A percentile compares a stretch with the other conserved stretches of the same genome.
phyloP scores from a whole-genome alignment of 164 flowering plant species.

The Santalum album region DNA sequence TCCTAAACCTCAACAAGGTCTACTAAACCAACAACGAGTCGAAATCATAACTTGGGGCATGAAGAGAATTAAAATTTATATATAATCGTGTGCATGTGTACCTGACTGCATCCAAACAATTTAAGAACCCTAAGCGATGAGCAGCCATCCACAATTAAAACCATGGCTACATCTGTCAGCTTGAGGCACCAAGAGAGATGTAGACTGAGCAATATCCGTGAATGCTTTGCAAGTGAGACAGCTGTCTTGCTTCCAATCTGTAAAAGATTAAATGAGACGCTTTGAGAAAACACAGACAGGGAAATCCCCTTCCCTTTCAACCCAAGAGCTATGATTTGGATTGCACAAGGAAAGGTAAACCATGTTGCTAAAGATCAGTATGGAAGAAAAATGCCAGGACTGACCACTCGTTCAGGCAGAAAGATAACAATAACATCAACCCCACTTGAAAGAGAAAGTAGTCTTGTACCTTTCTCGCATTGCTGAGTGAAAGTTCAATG shows the following conservation, averaged over 20 bases:
- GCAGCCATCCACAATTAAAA: conserved; percentile 79
- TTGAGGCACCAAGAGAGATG: conserved; percentile 81
- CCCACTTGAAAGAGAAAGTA: not conserved
- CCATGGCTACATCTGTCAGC: conserved; percentile 57
- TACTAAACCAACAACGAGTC: not conserved
- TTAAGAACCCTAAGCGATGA: conserved; percentile 49
- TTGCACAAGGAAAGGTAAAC: no score
- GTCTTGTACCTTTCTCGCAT: not conserved
- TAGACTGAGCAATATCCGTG: conserved; percentile 40
- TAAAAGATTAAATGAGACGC: not conserved
- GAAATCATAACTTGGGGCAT: not conserved
- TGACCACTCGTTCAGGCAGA: no score
- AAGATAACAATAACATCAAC: no score
- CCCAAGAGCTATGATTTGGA: no score
- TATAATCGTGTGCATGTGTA: conserved; percentile 13
- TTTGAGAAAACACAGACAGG: no score
- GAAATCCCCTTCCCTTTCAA: no score
- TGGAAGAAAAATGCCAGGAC: no score
- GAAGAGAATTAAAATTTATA: no score
- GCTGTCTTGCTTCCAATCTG: conserved; percentile 68
- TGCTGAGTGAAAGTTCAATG: not conserved
- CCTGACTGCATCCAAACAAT: conserved; percentile 93
- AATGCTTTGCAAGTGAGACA: conserved; percentile 43
- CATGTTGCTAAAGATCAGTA: no score
- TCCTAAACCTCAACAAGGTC: not conserved